Base-by-base conservation (phyloP, 768 basidiomycete species). In the Omphalotus guepiniiformis region DNA sequence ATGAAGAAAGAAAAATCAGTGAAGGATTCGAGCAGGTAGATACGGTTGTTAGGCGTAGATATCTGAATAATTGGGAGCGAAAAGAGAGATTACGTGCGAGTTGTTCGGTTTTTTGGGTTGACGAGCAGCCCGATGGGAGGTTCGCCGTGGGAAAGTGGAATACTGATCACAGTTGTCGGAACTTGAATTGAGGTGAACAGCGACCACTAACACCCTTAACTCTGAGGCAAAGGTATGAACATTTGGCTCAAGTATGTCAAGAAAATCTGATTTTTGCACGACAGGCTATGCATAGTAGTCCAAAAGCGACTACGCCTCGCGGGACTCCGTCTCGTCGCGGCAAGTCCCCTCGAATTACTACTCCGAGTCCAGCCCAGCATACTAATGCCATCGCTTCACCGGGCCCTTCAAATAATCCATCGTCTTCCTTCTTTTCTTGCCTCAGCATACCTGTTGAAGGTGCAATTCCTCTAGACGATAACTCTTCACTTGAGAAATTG, bases 391-490 rank as follows among this genome's bases (percentile, higher is more conserved):
- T 66, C 45, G 53, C 70, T 49, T 72, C 71, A 58, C 66, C 71
- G 63, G 79, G 72, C 69, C 72, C 74, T 63, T 62, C 66, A 39
- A 68, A 70, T 66, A 74, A 76, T 69, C 68, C 69, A 64, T 66
- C 65, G 62, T 64, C 73, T 60, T 66, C 80, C 57, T 75, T 78
- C 63, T 55, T 80, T 72, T 76, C 88, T 44, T 89, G 82, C 57
- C 78, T 90, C 52, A 75, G 80, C 62, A 91, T 92, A 58, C 77
- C 77, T 30, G 88, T 90, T 47, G 76, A 90, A 63, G 88, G 89
- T 53, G 77, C 85, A 22, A 56, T 78, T 50, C 79, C 86, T 47
- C 79, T 87, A 66, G 73, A 79, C 48, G 57, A 71, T 25, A 71
- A 76, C 59, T 62, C 59, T 48, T 54, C 56, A 41, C 69, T 74